Evolutionary conservation across 371 early-diverging fungal species (phyloP).

Genomic region (Zancudomyces culisetae): DNA sequence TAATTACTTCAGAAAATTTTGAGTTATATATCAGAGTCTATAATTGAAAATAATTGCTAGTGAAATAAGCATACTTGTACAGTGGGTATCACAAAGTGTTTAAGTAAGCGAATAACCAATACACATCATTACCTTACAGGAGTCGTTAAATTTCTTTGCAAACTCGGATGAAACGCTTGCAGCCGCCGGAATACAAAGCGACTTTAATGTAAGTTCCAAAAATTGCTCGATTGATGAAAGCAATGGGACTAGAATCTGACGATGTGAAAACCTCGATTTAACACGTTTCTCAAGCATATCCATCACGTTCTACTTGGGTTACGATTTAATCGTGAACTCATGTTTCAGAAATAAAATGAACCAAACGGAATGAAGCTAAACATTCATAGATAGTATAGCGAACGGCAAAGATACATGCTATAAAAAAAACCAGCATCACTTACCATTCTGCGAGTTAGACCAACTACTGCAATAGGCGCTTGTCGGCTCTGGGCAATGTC

Average conservation of each 20-base stretch:
- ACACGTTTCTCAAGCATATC: constrained; percentile 82
- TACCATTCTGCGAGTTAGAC: constrained; percentile 56
- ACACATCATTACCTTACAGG: neutral
- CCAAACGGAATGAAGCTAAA: neutral
- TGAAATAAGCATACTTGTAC: too few relatives aligned
- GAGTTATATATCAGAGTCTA: neutral
- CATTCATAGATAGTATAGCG: neutral
- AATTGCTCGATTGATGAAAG: constrained; percentile 36
- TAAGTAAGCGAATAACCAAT: too few relatives aligned
- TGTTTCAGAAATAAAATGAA: neutral
- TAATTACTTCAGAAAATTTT: constrained; percentile 2
- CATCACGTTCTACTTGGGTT: constrained; percentile 31
- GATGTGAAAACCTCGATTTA: constrained; percentile 82
- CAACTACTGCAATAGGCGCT: constrained; percentile 70
- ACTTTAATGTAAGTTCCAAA: constrained; percentile 27
- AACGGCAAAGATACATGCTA: constrained; percentile 6
- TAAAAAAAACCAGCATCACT: neutral
- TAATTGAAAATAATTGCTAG: neutral
- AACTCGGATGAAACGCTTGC: neutral
- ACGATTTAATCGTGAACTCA: constrained; percentile 24
- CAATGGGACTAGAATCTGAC: constrained; percentile 50
- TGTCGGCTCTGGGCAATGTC: constrained; percentile 70
- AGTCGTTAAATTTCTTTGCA: neutral
- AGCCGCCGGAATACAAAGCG: constrained; percentile 22
- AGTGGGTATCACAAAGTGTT: too few relatives aligned